Base-by-base conservation (phyloP, 2,329 filamentous ascomycete species). In the Aspergillus luchuensis region DNA sequence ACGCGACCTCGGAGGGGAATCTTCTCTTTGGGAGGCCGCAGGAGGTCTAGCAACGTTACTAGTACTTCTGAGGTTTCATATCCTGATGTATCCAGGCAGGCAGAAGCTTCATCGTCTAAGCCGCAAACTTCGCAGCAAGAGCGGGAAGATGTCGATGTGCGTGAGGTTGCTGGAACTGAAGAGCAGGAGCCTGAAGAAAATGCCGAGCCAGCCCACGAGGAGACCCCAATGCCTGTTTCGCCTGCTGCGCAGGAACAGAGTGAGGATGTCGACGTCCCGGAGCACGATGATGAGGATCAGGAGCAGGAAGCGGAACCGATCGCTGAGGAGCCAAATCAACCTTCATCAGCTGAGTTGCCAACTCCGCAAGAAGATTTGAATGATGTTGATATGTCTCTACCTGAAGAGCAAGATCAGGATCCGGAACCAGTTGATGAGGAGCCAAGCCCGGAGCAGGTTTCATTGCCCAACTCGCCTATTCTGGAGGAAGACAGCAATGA, bases 21-120 rank as follows among this genome's bases (percentile, higher is more conserved):
- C 45, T 79, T 79, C 63, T 79, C 76, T 6, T 67, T 76, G 48
- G 70, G 64, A 17, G 72, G 72, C 11, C 65, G 63, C 15, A 69
- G 66, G 33, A 62, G 61, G 28, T 39, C 57, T 21, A 68, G 67
- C 23, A 55, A 60, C 33, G 58, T 56, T 21, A 57, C 51, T 36
- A 56, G 50, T 4, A 36, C 58, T 5, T 38, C 62, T 25, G 63
- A 56, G 43, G 68, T 70, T 19, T 64, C 67, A 3, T 68, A 70
- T 45, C 67, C 69, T 8, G 61, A 69, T 56, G 52, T 72, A 49
- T 57, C 68, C 5, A 47, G 67, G 48, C 61, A 66, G 11, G 61
- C 62, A 2, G 55, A 67, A 11, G 57, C 57, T 28, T 47, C 64
- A 28, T 59, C 64, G 25, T 56, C 57, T 10, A 60, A 70, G 38